These are phyloP conservation scores for Kockovaella imperatae DNA, from an alignment of 768 basidiomycete species.

Conservation along the genomic window DNA sequence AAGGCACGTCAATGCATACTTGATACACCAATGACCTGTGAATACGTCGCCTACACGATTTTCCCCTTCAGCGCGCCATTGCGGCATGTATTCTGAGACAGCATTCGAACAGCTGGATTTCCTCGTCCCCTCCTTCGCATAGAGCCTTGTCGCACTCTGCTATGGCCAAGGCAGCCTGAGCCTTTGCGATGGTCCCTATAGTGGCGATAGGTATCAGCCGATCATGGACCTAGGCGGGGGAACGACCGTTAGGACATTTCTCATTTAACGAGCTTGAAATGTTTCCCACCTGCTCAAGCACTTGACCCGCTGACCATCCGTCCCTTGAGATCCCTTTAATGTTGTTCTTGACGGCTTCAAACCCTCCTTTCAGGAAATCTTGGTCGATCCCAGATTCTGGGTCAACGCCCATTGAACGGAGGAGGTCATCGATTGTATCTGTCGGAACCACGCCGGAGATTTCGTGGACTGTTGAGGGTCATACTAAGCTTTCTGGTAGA, in stretches of 20 bases:
- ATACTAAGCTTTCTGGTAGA: not conserved
- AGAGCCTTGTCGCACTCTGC: slow-evolving; percentile 94
- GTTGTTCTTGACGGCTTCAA: slow-evolving; percentile 49
- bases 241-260: not conserved
- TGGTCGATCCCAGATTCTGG: slow-evolving; percentile 40
- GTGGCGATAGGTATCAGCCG: slow-evolving; percentile 74
- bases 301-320: slow-evolving; percentile 86
- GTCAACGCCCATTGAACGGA: slow-evolving; percentile 65
- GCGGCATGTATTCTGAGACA: slow-evolving; percentile 67
- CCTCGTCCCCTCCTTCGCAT: slow-evolving; percentile 94
- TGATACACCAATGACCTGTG: not conserved
- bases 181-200: slow-evolving; percentile 71
- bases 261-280: not conserved
- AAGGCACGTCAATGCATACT: no score
- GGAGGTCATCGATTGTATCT: slow-evolving; percentile 60
- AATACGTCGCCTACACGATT: not conserved
- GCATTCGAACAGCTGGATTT: slow-evolving; percentile 85
- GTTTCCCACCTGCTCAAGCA: slow-evolving; percentile 67
- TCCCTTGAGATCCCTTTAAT: slow-evolving; percentile 73
- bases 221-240: slow-evolving; percentile 70
- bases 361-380: slow-evolving; percentile 45
- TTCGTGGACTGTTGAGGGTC: slow-evolving; percentile 58
- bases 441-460: slow-evolving; percentile 93
- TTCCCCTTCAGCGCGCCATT: slow-evolving; percentile 20
- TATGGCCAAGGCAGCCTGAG: slow-evolving; percentile 68